Evolutionary conservation across 305 asterid genomes (phyloP), one percentile per base, ranked within the genome.

Genomic region (Fraxinus xanthoxyloides): DNA sequence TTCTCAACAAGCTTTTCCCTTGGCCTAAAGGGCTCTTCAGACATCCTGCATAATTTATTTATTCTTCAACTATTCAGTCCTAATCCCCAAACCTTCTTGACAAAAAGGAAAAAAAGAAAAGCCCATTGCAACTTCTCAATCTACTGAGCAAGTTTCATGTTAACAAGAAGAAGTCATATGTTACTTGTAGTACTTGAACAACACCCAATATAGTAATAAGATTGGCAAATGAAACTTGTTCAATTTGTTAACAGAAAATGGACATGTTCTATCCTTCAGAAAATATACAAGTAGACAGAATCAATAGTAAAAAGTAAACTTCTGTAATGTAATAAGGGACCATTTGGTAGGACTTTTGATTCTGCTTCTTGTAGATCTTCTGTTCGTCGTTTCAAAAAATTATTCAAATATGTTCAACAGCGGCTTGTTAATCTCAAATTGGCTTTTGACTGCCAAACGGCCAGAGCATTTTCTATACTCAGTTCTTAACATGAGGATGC

Each of bases 1-100:
- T 86, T 89, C 87, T 93, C 97, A 4, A 87, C 0, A 31, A 94
- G 90, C 90, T 88, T 91, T 83, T 93, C 97, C 81, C 97, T 88
- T 19, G 98, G 96, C 85, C 94, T 86, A 82, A 93, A 93, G 74
- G 97, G 97, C 65, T 87, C 35, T 88, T 93, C 98, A 36, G 91
- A 77, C 97, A 93, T 91, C 92, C 98, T 93, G 91, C 89, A 85
- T 30, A 72, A 77, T 54, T 81, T 28, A 79, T 67, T 67, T 67
- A 67, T 67, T 28, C 17, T 67, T 10, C 35, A 15, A 67, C 23
- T 4, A 0, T 67, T 67, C 21, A 28, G 54, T 54, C 28, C 32
- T 63, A 63, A 21, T 63, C 32, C 8, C 34, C 36, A 30, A 67
- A 67, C 28, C 74, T 67, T 67, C 38, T 30, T 28, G 72, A 10